A percentile compares a stretch with the other conserved stretches of the same genome.
Conservation (phyloP, 1,284 basidiomycete species). For the Cryptococcus maquisensis region DNA sequence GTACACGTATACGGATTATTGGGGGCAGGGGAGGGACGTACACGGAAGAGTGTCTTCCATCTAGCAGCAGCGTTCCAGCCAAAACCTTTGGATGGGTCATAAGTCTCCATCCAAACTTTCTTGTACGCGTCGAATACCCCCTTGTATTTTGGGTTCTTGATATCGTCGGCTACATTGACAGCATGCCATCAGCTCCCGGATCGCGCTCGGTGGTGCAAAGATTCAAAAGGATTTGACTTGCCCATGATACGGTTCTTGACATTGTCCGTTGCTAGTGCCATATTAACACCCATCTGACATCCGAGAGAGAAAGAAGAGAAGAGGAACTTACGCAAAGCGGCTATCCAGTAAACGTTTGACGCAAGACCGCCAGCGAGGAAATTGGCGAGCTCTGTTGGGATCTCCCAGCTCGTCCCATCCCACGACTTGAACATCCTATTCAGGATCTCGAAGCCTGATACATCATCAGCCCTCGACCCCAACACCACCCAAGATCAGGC, state of each 20-base stretch:
- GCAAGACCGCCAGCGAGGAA: slow-evolving; percentile 48
- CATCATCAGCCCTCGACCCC: background rate
- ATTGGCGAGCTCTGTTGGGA: slow-evolving; percentile 39
- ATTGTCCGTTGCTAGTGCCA: slow-evolving; percentile 41
- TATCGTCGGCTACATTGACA: slow-evolving; percentile 30
- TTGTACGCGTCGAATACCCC: slow-evolving; percentile 40
- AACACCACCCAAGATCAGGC: too few relatives aligned
- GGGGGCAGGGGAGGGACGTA: slow-evolving; percentile 16
- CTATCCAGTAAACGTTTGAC: slow-evolving; percentile 45
- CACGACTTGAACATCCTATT: slow-evolving; percentile 43
- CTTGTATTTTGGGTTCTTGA: slow-evolving; percentile 38
- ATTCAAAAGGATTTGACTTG: background rate
- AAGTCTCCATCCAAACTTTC: slow-evolving; percentile 39
- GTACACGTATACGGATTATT: too few relatives aligned
- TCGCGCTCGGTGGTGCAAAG: background rate
- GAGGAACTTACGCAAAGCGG: slow-evolving; percentile 36
- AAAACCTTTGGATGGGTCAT: slow-evolving; percentile 23
- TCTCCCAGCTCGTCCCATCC: slow-evolving; percentile 45
- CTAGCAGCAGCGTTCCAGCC: slow-evolving; percentile 37
- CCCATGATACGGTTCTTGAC: slow-evolving; percentile 49
- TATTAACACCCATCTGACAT: too few relatives aligned
- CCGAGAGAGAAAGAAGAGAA: background rate
- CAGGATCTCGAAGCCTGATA: slow-evolving; percentile 46
- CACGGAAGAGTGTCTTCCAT: slow-evolving; percentile 43
- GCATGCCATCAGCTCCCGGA: background rate